phyloP scores from a whole-genome alignment of 2,329 filamentous ascomycete genomes.

The Verticillium tricorpus region DNA sequence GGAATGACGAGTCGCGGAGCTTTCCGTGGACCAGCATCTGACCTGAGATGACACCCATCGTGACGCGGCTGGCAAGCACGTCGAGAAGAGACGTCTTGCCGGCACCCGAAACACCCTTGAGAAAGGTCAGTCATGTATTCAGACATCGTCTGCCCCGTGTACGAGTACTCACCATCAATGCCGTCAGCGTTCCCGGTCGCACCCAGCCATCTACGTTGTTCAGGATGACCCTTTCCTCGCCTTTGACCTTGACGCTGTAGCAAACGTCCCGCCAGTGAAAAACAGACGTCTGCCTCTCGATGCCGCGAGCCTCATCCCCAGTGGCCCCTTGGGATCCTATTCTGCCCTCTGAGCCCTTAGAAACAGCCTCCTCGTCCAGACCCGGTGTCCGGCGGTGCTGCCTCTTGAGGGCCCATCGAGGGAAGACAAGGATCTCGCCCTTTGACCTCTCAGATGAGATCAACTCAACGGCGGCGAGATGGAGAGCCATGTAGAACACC shows the following conservation, averaged over 20 bases:
- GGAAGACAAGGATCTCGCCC: conserved; percentile 10
- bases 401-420: conserved; percentile 34
- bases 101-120: conserved; percentile 62
- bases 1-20: conserved; percentile 61
- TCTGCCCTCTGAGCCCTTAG: conserved; percentile 33
- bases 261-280: conserved; percentile 71
- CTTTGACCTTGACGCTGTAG: conserved; percentile 68
- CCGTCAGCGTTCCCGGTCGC: conserved; percentile 58
- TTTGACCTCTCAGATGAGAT: conserved; percentile 5
- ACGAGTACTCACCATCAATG: conserved; percentile 34
- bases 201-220: conserved; percentile 61
- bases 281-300: conserved; percentile 49
- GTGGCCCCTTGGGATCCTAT: conserved; percentile 19
- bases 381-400: too few species aligned
- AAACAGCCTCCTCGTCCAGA: conserved; percentile 26
- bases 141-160: too few species aligned
- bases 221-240: conserved; percentile 57
- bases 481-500: conserved; percentile 37
- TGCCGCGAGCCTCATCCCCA: conserved; percentile 11
- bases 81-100: conserved; percentile 75
- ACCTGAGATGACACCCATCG: conserved; percentile 68
- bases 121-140: neutral
- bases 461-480: conserved; percentile 8
- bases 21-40: conserved; percentile 67
- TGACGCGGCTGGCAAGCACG: conserved; percentile 67